These are phyloP conservation scores for Colletotrichum spinosum DNA, from an alignment of 2,329 filamentous ascomycete genomes.

Conservation along the genomic window DNA sequence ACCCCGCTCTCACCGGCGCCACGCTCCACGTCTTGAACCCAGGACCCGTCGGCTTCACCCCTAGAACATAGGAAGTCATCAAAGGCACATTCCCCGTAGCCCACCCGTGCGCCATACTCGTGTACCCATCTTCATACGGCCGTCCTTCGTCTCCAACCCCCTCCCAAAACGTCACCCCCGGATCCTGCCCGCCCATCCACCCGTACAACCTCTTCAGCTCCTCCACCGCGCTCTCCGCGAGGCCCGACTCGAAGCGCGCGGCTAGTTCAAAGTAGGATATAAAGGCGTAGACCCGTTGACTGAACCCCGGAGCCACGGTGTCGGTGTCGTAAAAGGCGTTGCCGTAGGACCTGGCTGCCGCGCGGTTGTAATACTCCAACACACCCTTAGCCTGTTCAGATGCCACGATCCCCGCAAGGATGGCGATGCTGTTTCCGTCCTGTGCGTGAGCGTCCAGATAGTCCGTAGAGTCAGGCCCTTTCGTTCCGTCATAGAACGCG, in stretches of 20 bases:
- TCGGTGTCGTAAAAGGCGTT: slow-evolving; percentile 65
- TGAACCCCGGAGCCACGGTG: slow-evolving; percentile 50
- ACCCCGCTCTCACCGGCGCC: slow-evolving; percentile 48
- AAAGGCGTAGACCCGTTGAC: slow-evolving; percentile 62
- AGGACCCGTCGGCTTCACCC: slow-evolving; percentile 55
- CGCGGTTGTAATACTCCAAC: slow-evolving; percentile 52
- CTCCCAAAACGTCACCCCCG: slow-evolving; percentile 62
- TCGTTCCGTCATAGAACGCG: slow-evolving; percentile 58
- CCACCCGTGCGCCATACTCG: slow-evolving; percentile 64
- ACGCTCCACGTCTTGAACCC: slow-evolving; percentile 57
- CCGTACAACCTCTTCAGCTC: slow-evolving; percentile 60
- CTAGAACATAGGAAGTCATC: slow-evolving; percentile 58
- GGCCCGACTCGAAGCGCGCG: slow-evolving; percentile 55
- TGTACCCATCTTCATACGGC: slow-evolving; percentile 59
- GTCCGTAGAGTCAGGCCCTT: slow-evolving; percentile 36
- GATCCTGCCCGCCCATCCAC: slow-evolving; percentile 61
- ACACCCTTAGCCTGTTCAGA: slow-evolving; percentile 47
- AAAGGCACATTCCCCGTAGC: slow-evolving; percentile 61
- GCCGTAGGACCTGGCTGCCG: slow-evolving; percentile 55
- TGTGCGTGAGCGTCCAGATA: slow-evolving; percentile 56
- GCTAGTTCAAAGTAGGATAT: slow-evolving; percentile 64
- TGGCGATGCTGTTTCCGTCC: slow-evolving; percentile 62
- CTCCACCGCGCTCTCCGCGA: slow-evolving; percentile 53
- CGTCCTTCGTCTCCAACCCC: slow-evolving; percentile 57
- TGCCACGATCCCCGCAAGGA: slow-evolving; percentile 51